phyloP scores from a whole-genome alignment of 1,139 yeast species.

The Debaryomyces sp. region DNA sequence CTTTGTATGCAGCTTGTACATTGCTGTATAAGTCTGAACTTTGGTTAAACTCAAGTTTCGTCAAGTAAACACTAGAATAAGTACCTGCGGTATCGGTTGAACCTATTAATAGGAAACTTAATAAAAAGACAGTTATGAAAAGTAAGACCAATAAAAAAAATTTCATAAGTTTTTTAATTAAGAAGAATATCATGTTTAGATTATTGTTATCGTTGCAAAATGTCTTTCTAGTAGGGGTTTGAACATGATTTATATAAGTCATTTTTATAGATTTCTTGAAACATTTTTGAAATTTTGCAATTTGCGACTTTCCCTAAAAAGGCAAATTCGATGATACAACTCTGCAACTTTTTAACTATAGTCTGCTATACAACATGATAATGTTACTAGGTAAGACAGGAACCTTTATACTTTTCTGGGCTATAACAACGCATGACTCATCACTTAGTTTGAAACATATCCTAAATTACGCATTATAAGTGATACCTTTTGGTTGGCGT shows the following conservation, averaged over 20 bases:
- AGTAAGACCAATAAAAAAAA: constrained; percentile 25
- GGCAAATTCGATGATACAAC: not conserved
- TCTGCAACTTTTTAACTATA: not conserved
- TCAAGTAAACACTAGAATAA: constrained; percentile 49
- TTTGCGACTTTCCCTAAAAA: not conserved
- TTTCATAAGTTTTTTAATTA: constrained; percentile 9
- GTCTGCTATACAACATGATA: not conserved
- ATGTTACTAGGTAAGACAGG: not conserved
- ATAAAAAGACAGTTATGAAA: constrained; percentile 40
- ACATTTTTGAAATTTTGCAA: constrained; percentile 1
- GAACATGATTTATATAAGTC: not conserved
- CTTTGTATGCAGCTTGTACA: constrained; percentile 34
- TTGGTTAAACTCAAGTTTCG: constrained; percentile 48
- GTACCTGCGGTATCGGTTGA: constrained; percentile 43
- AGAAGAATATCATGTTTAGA: constrained; percentile 6
- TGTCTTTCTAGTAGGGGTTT: not conserved
- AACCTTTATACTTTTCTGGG: not conserved
- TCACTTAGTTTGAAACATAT: not conserved
- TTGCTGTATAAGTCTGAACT: constrained; percentile 39
- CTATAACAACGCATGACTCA: not conserved
- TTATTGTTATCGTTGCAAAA: not conserved
- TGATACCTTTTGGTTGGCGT: not conserved
- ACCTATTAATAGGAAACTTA: constrained; percentile 57
- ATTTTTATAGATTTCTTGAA: not conserved
- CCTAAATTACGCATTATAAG: not conserved